Percentiles rank a stretch among this genome's conserved stretches.
These are phyloP conservation scores for Scutellaria baicalensis DNA, from an alignment of 257 asterid genomes.

Conservation along the genomic window DNA sequence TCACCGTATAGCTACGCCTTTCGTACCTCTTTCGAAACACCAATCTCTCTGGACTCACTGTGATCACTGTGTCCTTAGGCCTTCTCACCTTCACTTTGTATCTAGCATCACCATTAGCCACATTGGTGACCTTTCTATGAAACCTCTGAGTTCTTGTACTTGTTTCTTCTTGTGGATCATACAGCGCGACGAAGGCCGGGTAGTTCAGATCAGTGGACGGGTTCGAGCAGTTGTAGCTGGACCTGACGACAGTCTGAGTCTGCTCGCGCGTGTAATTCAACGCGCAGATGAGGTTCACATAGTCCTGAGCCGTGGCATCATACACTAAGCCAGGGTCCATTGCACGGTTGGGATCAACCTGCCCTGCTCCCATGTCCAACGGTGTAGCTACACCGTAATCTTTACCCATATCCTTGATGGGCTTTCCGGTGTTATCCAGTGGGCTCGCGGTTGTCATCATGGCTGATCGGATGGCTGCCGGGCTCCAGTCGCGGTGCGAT, in stretches of 20 bases:
- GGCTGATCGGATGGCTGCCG: conserved; percentile 44
- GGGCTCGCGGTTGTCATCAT: conserved; percentile 45
- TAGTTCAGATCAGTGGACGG: conserved; percentile 40
- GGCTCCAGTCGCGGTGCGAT: conserved; percentile 48
- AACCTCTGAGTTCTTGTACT: conserved; percentile 13
- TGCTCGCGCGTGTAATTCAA: conserved; percentile 36
- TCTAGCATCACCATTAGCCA: conserved; percentile 25
- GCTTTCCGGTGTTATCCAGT: conserved; percentile 25
- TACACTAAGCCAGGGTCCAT: conserved; percentile 50
- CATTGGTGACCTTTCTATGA: conserved; percentile 38
- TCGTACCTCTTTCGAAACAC: conserved; percentile 33
- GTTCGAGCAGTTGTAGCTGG: conserved; percentile 33
- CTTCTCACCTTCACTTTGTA: conserved; percentile 22
- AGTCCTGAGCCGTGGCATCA: conserved; percentile 37
- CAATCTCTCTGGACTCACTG: conserved; percentile 25
- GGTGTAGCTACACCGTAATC: conserved; percentile 25
- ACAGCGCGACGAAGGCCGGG: conserved; percentile 39
- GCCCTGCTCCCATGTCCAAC: conserved; percentile 47
- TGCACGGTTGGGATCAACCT: conserved; percentile 43
- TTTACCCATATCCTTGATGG: conserved; percentile 22
- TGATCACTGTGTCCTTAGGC: conserved; percentile 24
- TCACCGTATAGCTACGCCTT: conserved; percentile 25
- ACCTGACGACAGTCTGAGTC: conserved; percentile 23
- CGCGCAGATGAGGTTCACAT: conserved; percentile 38
- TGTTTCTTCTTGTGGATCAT: conserved; percentile 13